Conservation (phyloP, 164 flowering plant species). For the Tetrastigma voinierianum region DNA sequence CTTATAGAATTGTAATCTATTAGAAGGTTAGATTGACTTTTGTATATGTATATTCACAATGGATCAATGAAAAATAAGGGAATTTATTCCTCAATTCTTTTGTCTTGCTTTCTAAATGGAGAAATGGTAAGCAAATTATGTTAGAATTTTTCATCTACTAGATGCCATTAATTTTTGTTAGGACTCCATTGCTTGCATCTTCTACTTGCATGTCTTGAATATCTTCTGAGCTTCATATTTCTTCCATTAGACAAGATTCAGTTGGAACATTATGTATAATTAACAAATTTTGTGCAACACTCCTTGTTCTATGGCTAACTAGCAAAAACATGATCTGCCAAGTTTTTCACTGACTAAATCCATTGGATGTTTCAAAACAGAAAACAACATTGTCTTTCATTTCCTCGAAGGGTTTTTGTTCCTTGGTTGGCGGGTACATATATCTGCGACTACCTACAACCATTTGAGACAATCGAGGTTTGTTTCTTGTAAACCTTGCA, state of each 20-base stretch:
- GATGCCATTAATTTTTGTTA: not conserved
- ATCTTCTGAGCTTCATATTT: not conserved
- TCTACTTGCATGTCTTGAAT: not conserved
- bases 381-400: slow-evolving; percentile 45
- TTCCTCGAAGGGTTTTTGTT: slow-evolving; percentile 83
- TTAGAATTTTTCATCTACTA: not conserved
- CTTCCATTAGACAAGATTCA: not conserved
- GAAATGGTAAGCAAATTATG: not conserved
- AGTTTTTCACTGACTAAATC: not conserved
- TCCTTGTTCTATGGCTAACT: no score
- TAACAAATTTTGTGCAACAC: no score
- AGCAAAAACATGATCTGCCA: not conserved
- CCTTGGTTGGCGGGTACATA: slow-evolving; percentile 76
- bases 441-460: slow-evolving; percentile 77
- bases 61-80: no score
- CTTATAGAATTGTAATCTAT: no score
- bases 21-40: no score
- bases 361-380: slow-evolving; percentile 38
- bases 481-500: slow-evolving; percentile 12
- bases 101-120: no score
- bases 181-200: not conserved
- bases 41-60: no score
- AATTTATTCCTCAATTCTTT: no score
- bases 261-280: not conserved
- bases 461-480: slow-evolving; percentile 83